Conservation (phyloP, 768 basidiomycete genomes). For the Tylopilus balloui region DNA sequence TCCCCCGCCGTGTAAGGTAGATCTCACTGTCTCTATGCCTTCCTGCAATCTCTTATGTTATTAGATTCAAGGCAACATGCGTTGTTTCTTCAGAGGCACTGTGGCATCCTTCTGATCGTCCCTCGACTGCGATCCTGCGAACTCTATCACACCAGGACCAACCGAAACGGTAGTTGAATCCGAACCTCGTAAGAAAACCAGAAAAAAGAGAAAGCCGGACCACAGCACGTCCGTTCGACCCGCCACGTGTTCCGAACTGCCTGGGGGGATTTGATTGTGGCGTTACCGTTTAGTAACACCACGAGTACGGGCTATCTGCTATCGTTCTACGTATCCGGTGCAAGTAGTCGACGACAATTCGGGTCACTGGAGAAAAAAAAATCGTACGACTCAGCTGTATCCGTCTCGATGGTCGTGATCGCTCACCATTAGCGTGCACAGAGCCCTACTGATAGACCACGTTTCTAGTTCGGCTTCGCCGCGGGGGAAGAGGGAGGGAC, state of each 20-base stretch:
- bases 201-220: background rate
- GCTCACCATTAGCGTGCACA: constrained; percentile 13
- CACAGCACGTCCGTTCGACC: background rate
- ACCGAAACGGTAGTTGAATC: background rate
- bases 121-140: background rate
- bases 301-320: constrained; percentile 3
- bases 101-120: background rate
- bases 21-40: background rate
- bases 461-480: constrained; percentile 1
- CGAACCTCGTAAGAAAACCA: background rate
- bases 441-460: background rate
- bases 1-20: background rate
- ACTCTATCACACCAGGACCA: background rate
- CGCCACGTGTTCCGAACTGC: background rate
- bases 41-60: background rate
- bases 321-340: background rate
- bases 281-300: constrained; percentile 5
- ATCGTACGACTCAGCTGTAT: constrained; percentile 3
- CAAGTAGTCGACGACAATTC: constrained; percentile 1
- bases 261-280: constrained; percentile 12
- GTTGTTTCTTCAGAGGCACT: background rate
- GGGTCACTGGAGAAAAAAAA: constrained; percentile 7
- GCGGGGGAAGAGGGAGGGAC: background rate
- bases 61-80: background rate
- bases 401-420: background rate